phyloP scores from a whole-genome alignment of 805 yeast species.

The Starmerella bombi region DNA sequence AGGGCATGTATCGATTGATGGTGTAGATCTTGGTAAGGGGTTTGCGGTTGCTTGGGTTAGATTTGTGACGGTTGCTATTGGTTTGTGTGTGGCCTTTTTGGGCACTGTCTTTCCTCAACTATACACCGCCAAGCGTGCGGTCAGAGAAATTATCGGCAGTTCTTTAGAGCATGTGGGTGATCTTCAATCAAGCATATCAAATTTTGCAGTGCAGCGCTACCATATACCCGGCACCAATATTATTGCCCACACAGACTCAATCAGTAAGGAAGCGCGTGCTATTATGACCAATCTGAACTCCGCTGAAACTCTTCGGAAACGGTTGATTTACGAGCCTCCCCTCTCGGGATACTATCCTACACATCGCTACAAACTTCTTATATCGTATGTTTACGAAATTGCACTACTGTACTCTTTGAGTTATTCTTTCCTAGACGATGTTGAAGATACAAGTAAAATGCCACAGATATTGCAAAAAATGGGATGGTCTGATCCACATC shows the following conservation, averaged over 20 bases:
- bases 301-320: conserved; percentile 16
- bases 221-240: conserved; percentile 19
- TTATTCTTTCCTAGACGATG: conserved; percentile 23
- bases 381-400: conserved; percentile 21
- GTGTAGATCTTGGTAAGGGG: conserved; percentile 22
- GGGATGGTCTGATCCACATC: conserved; percentile 25
- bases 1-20: conserved; percentile 15
- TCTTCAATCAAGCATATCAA: conserved; percentile 23
- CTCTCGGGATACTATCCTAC: conserved; percentile 27
- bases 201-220: conserved; percentile 24
- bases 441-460: conserved; percentile 20
- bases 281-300: conserved; percentile 16
- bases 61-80: conserved; percentile 25
- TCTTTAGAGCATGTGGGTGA: conserved; percentile 22
- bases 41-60: conserved; percentile 28
- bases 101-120: conserved; percentile 27
- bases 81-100: conserved; percentile 24
- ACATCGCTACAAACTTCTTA: conserved; percentile 23
- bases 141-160: conserved; percentile 23
- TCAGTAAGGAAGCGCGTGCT: conserved; percentile 16
- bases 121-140: conserved; percentile 24
- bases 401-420: conserved; percentile 21
- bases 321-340: conserved; percentile 27
- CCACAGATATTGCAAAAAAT: conserved; percentile 17
- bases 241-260: conserved; percentile 18